A percentile compares a stretch with the other conserved stretches of the same genome.
These are phyloP conservation scores for Alternaria novae-zelandiae DNA, from an alignment of 2,329 filamentous ascomycete species.

Conservation along the genomic window DNA sequence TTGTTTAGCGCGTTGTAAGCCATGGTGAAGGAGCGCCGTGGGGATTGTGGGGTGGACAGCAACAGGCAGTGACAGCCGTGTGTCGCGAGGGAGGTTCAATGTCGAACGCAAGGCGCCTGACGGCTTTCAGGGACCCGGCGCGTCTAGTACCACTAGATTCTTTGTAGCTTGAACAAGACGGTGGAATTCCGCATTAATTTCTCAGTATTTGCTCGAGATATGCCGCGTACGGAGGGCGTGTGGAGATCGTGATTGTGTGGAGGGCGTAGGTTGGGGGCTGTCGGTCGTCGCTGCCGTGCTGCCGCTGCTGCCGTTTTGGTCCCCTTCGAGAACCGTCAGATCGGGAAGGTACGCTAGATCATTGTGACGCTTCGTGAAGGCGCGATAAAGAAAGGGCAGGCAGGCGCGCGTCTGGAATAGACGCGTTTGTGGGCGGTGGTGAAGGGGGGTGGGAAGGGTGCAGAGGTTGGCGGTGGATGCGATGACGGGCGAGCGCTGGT, in stretches of 20 bases:
- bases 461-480: slow-evolving; percentile 40
- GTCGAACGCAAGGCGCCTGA: slow-evolving; percentile 11
- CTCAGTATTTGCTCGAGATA: background rate
- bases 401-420: slow-evolving; percentile 27
- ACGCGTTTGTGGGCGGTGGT: slow-evolving; percentile 29
- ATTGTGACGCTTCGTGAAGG: slow-evolving; percentile 26
- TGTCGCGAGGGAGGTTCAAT: slow-evolving; percentile 15
- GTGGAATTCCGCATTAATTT: slow-evolving; percentile 2
- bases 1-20: slow-evolving; percentile 21
- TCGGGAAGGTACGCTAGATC: slow-evolving; percentile 24
- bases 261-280: slow-evolving; percentile 4
- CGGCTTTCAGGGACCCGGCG: slow-evolving; percentile 13
- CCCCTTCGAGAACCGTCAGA: slow-evolving; percentile 21
- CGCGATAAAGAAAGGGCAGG: slow-evolving; percentile 19
- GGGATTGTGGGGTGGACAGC: slow-evolving; percentile 5
- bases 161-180: background rate
- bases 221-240: slow-evolving; percentile 1
- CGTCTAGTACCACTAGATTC: slow-evolving; percentile 6
- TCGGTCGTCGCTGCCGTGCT: slow-evolving; percentile 31
- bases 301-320: slow-evolving; percentile 22
- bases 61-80: slow-evolving; percentile 20
- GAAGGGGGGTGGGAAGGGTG: slow-evolving; percentile 22
- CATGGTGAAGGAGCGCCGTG: slow-evolving; percentile 35
- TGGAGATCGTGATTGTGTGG: slow-evolving; percentile 9
- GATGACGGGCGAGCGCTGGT: slow-evolving; percentile 24